Evolutionary conservation across 148 eudicot species (phyloP), one percentile per base, ranked within the genome.

Genomic region (Nepenthes mirabilis): DNA sequence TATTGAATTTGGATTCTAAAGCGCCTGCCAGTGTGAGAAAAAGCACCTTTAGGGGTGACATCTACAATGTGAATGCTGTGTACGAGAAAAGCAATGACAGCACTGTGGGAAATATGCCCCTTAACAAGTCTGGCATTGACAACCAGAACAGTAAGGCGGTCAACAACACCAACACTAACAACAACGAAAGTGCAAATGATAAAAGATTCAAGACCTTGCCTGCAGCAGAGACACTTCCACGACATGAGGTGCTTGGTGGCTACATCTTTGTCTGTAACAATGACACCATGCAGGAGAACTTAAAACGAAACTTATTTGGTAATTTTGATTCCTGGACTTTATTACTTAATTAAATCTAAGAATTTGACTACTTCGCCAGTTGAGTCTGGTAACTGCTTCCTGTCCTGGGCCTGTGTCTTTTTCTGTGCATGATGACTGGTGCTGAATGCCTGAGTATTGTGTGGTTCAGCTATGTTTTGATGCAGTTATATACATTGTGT

Each of bases 121-220:
- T 70, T 43, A 78, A 70, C 79, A 91, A 86, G 79, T 77, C 81
- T 64, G 72, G 47, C 59, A 49, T 70, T 67, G 78, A 68, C 65
- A 80, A 60, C 48, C 68, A 57, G 52, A 37, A 37, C 62, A 71
- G 54, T 65, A 82, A 84, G 74, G 96, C 86, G 75, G 65, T 68
- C 59, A 81, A 63, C 48, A 74, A 52, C 64, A 76, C 32, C 67
- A 70, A 33, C 33, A 68, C 63, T 59, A 81, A 73, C 71, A 72
- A 57, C 34, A 83, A 77, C 63, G 78, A 58, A 36, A 82, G 72
- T 69, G 62, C 66, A 14, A 80, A 61, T 61, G 98, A 88, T 52
- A 93, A 86, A 79, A 86, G 96, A 82, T 93, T 93, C 72, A 93
- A 93, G 83, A 93, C 98, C 47, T 76, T 88, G 75, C 98, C 98